These are phyloP conservation scores for Kuraishia hungarica DNA, from an alignment of 805 yeast species.

Conservation along the genomic window DNA sequence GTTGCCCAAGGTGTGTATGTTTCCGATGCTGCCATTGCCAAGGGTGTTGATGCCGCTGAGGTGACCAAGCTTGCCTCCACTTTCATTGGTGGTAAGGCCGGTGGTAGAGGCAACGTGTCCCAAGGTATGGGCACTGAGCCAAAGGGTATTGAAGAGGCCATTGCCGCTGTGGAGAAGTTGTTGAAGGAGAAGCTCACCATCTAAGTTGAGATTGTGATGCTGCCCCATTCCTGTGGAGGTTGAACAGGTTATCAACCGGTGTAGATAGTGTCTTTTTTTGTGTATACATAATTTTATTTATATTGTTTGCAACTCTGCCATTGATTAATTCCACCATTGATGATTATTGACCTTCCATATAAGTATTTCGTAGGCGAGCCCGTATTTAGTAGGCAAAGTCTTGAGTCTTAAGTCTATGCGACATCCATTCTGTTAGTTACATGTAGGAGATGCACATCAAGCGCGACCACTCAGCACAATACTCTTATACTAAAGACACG, in stretches of 20 bases:
- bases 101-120: slow-evolving; percentile 94
- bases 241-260: background rate
- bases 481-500: no score
- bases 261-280: background rate
- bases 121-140: slow-evolving; percentile 95
- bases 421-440: no score
- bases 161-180: slow-evolving; percentile 56
- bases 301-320: background rate
- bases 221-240: background rate
- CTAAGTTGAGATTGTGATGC: slow-evolving; percentile 2
- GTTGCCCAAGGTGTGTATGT: slow-evolving; percentile 95
- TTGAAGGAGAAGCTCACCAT: slow-evolving; percentile 46
- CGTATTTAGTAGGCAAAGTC: no score
- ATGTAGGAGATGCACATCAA: no score
- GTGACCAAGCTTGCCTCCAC: slow-evolving; percentile 64
- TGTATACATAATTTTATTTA: background rate
- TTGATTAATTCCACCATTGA: background rate
- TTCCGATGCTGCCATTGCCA: slow-evolving; percentile 56
- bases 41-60: slow-evolving; percentile 69
- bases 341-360: no score
- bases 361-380: no score
- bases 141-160: slow-evolving; percentile 61
- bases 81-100: slow-evolving; percentile 92
- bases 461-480: no score
- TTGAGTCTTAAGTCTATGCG: no score